Percentiles rank a stretch among this genome's conserved stretches.
Conservation (phyloP, 148 eudicot species). For the Chenopodium suecicum region DNA sequence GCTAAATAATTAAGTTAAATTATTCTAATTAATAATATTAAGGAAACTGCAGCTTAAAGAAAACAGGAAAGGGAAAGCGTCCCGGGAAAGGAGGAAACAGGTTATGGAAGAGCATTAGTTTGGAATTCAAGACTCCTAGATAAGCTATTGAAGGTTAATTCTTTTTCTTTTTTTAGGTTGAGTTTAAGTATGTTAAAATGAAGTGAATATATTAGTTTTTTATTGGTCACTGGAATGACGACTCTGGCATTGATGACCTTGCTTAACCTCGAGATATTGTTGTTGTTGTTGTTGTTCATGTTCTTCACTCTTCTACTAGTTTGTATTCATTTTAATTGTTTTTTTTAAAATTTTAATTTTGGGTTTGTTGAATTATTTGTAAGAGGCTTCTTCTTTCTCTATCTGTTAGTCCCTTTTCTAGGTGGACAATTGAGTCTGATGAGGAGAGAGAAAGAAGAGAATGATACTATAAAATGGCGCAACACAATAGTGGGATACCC, state of each 20-base stretch:
- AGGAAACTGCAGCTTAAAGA: conserved; percentile 38
- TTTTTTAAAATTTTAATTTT: no score
- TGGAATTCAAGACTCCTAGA: conserved; percentile 56
- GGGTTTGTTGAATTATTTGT: no score
- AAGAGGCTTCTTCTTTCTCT: neutral
- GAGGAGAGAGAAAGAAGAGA: conserved; percentile 6
- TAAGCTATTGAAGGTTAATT: no score
- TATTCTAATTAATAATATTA: neutral
- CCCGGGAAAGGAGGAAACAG: conserved; percentile 52
- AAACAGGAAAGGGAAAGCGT: conserved; percentile 52
- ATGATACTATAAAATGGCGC: conserved; percentile 30
- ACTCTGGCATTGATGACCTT: no score
- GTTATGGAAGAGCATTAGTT: conserved; percentile 33
- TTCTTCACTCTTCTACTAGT: no score
- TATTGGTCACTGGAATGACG: no score
- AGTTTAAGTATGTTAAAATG: no score
- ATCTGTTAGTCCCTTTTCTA: neutral
- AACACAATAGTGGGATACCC: conserved; percentile 28
- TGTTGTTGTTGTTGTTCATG: no score
- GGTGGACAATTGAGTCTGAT: neutral
- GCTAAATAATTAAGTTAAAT: neutral
- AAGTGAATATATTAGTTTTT: no score
- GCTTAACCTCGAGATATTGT: no score
- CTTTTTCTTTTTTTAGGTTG: no score
- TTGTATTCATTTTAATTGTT: no score